Percentiles rank a stretch among this genome's conserved stretches.
Evolutionary conservation across 768 basidiomycete genomes (phyloP).

Genomic region (Boletus coccyginus): DNA sequence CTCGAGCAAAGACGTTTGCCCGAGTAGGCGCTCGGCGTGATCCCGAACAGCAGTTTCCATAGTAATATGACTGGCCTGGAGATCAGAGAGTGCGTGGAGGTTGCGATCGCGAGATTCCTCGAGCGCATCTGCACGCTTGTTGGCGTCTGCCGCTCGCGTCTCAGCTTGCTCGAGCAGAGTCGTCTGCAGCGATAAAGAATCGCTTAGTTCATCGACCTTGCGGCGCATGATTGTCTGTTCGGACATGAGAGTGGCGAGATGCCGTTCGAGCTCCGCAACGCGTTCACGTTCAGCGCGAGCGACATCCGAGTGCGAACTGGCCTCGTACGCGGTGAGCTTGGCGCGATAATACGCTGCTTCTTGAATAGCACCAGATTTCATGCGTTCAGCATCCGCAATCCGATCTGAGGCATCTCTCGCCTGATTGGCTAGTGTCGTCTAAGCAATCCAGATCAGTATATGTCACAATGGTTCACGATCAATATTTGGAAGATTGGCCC

Average conservation of each 20-base stretch:
- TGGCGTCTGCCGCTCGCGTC: constrained; percentile 69
- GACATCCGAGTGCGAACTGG: constrained; percentile 60
- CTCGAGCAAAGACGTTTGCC: constrained; percentile 70
- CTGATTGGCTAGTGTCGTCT: constrained; percentile 76
- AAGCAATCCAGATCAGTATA: constrained; percentile 12
- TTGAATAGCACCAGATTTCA: constrained; percentile 76
- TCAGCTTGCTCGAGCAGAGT: constrained; percentile 77
- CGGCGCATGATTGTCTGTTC: constrained; percentile 68
- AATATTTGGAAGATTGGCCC: background rate
- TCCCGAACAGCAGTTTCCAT: constrained; percentile 71
- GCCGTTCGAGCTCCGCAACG: constrained; percentile 67
- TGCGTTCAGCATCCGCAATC: constrained; percentile 74
- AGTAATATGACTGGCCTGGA: constrained; percentile 60
- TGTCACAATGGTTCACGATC: background rate
- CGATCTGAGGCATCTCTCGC: constrained; percentile 75
- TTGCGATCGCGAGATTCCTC: constrained; percentile 68
- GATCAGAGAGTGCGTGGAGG: constrained; percentile 60
- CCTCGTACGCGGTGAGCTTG: constrained; percentile 86
- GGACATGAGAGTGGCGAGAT: constrained; percentile 56
- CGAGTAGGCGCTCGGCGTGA: constrained; percentile 68
- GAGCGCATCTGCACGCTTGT: constrained; percentile 69
- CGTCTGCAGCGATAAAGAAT: constrained; percentile 75
- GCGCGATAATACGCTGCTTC: constrained; percentile 96
- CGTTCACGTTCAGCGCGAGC: constrained; percentile 78
- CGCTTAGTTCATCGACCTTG: constrained; percentile 67